Percentiles rank a stretch among this genome's conserved stretches.
These are phyloP conservation scores for Clonostachys rhizophaga DNA, from an alignment of 2,329 filamentous ascomycete species.

Conservation along the genomic window DNA sequence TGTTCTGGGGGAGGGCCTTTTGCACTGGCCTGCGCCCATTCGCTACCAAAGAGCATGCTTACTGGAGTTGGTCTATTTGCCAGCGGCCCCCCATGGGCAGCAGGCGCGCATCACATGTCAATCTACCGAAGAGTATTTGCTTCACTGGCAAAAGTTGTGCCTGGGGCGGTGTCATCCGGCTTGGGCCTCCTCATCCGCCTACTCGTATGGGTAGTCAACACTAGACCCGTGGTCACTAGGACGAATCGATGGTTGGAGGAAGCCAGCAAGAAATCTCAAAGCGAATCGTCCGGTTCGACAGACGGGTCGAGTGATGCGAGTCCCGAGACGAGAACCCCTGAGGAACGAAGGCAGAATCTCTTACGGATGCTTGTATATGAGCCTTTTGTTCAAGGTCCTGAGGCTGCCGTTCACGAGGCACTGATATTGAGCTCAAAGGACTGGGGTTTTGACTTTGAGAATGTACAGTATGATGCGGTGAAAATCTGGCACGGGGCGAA, in stretches of 20 bases:
- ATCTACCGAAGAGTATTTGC: constrained; percentile 9
- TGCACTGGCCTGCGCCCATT: constrained; percentile 24
- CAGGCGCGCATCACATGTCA: constrained; percentile 20
- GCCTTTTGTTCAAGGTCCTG: constrained; percentile 17
- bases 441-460: constrained; percentile 21
- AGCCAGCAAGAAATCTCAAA: background rate
- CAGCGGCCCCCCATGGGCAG: constrained; percentile 24
- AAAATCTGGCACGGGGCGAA: constrained; percentile 23
- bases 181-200: constrained; percentile 8
- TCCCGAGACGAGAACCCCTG: background rate
- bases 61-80: constrained; percentile 28
- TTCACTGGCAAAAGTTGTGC: constrained; percentile 12
- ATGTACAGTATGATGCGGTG: constrained; percentile 15
- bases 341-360: constrained; percentile 13
- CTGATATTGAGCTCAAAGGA: constrained; percentile 15
- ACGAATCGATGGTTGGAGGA: constrained; percentile 7
- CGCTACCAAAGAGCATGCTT: constrained; percentile 12
- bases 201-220: too few relatives aligned
- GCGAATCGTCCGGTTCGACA: background rate
- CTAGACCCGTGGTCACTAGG: constrained; percentile 6
- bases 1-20: constrained; percentile 27
- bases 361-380: constrained; percentile 20
- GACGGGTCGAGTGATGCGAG: background rate
- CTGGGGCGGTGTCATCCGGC: constrained; percentile 2
- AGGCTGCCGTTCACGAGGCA: constrained; percentile 16